Percentiles rank a stretch among this genome's conserved stretches.
Conservation (phyloP, 2,329 filamentous ascomycete species). For the Rhexocercosporidium sp. region DNA sequence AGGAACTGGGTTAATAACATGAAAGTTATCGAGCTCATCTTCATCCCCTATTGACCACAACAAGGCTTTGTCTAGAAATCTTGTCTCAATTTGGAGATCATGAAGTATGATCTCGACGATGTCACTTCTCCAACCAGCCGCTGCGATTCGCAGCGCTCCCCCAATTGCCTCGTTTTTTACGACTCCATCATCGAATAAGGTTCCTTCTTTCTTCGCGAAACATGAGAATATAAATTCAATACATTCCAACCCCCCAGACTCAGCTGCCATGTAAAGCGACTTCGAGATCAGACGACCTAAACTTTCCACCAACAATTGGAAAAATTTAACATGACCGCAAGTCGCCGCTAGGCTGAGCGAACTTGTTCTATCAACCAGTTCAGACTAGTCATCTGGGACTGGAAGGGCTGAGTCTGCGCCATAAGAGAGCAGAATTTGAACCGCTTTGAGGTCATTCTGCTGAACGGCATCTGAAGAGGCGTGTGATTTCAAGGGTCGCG, state of each 20-base stretch:
- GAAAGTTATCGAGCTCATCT: slow-evolving; percentile 14
- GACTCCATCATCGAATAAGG: slow-evolving; percentile 9
- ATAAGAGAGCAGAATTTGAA: slow-evolving; percentile 4
- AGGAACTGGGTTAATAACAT: slow-evolving; percentile 17
- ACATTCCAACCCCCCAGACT: slow-evolving; percentile 13
- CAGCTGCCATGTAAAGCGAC: slow-evolving; percentile 16
- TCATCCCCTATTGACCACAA: slow-evolving; percentile 12
- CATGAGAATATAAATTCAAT: slow-evolving; percentile 7
- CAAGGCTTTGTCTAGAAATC: slow-evolving; percentile 8
- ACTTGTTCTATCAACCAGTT: slow-evolving; percentile 9
- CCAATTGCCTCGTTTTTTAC: slow-evolving; percentile 12
- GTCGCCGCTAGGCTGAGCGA: slow-evolving; percentile 13
- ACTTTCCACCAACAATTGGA: slow-evolving; percentile 9
- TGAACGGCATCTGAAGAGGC: slow-evolving; percentile 12
- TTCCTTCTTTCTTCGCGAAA: slow-evolving; percentile 3
- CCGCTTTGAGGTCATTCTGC: slow-evolving; percentile 3
- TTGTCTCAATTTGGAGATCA: slow-evolving; percentile 13
- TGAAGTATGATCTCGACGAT: slow-evolving; percentile 16
- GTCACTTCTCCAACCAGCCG: slow-evolving; percentile 14
- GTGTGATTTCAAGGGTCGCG: slow-evolving; percentile 12
- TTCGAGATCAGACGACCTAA: slow-evolving; percentile 13
- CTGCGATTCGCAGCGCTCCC: slow-evolving; percentile 14
- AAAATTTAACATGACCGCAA: slow-evolving; percentile 13
- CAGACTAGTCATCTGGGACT: slow-evolving; percentile 8
- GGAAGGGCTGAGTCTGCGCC: slow-evolving; percentile 10